A percentile compares a stretch with the other conserved stretches of the same genome.
phyloP scores from a whole-genome alignment of 371 early-diverging fungal genomes.

The Caulochytrium protostelioides region DNA sequence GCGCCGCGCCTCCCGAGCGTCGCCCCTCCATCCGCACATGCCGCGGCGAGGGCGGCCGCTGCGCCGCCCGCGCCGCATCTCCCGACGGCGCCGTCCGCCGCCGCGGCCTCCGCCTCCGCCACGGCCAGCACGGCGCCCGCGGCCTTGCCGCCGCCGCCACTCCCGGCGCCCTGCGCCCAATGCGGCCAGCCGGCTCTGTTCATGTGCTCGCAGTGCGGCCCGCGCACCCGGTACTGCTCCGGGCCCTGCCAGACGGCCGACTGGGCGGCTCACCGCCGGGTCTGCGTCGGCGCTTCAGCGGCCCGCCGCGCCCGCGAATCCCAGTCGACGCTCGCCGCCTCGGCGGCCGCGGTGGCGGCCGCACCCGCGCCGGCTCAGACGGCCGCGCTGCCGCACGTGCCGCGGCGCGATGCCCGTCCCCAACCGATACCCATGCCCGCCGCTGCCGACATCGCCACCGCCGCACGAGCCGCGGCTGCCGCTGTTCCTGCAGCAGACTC shows the following conservation, averaged over 20 bases:
- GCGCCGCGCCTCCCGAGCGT: too few species aligned
- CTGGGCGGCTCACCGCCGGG: slow-evolving; percentile 34
- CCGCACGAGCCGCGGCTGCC: background rate
- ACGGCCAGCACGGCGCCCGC: too few species aligned
- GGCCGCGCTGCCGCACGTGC: background rate
- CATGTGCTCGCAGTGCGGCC: slow-evolving; percentile 37
- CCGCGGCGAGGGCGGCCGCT: too few species aligned
- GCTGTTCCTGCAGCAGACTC: too few species aligned
- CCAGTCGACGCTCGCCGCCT: too few species aligned
- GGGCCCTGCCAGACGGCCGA: slow-evolving; percentile 38
- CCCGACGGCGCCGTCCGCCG: too few species aligned
- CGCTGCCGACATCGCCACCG: background rate
- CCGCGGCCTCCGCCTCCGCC: too few species aligned
- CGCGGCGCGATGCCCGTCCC: background rate
- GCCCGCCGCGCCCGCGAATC: background rate
- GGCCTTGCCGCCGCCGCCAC: too few species aligned
- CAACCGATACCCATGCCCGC: too few species aligned
- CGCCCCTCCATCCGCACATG: too few species aligned
- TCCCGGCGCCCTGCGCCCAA: background rate
- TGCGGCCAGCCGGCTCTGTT: slow-evolving; percentile 30
- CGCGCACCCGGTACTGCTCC: slow-evolving; percentile 34
- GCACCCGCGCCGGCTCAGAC: background rate
- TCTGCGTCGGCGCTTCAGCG: slow-evolving; percentile 9
- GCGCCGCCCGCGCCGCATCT: too few species aligned
- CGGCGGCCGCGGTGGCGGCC: background rate